These are phyloP conservation scores for Trypanosoma avium DNA, from an alignment of 208 protist species.

Conservation along the genomic window DNA sequence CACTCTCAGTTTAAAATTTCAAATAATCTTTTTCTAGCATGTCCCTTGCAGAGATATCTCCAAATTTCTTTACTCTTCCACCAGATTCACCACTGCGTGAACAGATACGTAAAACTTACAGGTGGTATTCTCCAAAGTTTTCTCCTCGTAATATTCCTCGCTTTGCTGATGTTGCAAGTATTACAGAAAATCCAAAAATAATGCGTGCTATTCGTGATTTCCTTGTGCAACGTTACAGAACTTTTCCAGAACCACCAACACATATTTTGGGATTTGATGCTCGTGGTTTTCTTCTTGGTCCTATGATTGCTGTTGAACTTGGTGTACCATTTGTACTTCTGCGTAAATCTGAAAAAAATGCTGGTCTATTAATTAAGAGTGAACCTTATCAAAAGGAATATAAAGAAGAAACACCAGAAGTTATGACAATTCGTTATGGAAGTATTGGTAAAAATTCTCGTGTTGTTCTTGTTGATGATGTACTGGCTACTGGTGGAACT, in stretches of 20 bases:
- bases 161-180: slow-evolving; percentile 87
- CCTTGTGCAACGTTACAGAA: slow-evolving; percentile 75
- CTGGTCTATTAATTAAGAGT: slow-evolving; percentile 85
- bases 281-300: slow-evolving; percentile 88
- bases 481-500: slow-evolving; percentile 90
- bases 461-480: slow-evolving; percentile 92
- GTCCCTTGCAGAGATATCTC: slow-evolving; percentile 46
- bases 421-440: slow-evolving; percentile 83
- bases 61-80: slow-evolving; percentile 54
- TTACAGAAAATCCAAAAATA: slow-evolving; percentile 75
- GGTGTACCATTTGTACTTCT: slow-evolving; percentile 91
- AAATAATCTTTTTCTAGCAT: slow-evolving; percentile 5
- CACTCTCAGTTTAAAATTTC: background rate
- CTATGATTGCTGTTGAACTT: slow-evolving; percentile 87
- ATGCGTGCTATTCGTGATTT: slow-evolving; percentile 86
- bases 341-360: slow-evolving; percentile 86
- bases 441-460: slow-evolving; percentile 69
- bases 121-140: slow-evolving; percentile 89
- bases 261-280: slow-evolving; percentile 90
- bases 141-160: slow-evolving; percentile 85
- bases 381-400: slow-evolving; percentile 91
- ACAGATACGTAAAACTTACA: slow-evolving; percentile 57
- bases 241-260: slow-evolving; percentile 57
- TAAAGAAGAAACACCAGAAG: slow-evolving; percentile 71
- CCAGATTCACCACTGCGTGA: slow-evolving; percentile 40